A percentile compares a stretch with the other conserved stretches of the same genome.
phyloP scores from a whole-genome alignment of 371 early-diverging fungal genomes.

The Lichtheimia ramosa region DNA sequence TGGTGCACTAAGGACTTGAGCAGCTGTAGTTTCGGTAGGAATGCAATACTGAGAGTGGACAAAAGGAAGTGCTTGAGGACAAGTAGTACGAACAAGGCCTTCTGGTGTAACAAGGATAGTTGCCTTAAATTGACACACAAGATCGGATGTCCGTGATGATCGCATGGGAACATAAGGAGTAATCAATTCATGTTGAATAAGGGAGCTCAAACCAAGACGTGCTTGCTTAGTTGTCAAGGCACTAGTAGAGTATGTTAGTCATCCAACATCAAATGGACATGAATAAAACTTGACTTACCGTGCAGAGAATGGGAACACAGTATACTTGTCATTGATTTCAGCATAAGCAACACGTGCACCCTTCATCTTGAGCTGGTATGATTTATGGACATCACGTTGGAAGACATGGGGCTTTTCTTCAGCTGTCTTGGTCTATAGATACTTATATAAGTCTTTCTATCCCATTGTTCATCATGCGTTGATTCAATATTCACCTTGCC shows the following conservation, averaged over 20 bases:
- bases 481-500: slow-evolving; percentile 48
- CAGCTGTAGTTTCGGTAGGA: slow-evolving; percentile 46
- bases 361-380: slow-evolving; percentile 86
- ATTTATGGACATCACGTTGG: slow-evolving; percentile 76
- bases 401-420: slow-evolving; percentile 81
- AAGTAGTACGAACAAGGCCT: slow-evolving; percentile 75
- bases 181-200: slow-evolving; percentile 71
- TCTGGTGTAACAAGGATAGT: slow-evolving; percentile 80
- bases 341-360: slow-evolving; percentile 74
- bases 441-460: background rate
- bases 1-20: slow-evolving; percentile 28
- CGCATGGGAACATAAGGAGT: slow-evolving; percentile 76
- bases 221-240: slow-evolving; percentile 76
- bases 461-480: background rate
- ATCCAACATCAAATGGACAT: background rate
- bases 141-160: slow-evolving; percentile 56
- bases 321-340: slow-evolving; percentile 71
- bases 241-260: slow-evolving; percentile 16
- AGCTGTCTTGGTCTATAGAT: slow-evolving; percentile 49
- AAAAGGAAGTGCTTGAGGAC: slow-evolving; percentile 59
- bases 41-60: slow-evolving; percentile 71
- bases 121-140: slow-evolving; percentile 85
- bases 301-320: slow-evolving; percentile 83
- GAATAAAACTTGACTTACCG: slow-evolving; percentile 33
- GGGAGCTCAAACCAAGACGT: slow-evolving; percentile 87